Conservation (phyloP, 106 monocot species). For the Phalaenopsis aphrodite region DNA sequence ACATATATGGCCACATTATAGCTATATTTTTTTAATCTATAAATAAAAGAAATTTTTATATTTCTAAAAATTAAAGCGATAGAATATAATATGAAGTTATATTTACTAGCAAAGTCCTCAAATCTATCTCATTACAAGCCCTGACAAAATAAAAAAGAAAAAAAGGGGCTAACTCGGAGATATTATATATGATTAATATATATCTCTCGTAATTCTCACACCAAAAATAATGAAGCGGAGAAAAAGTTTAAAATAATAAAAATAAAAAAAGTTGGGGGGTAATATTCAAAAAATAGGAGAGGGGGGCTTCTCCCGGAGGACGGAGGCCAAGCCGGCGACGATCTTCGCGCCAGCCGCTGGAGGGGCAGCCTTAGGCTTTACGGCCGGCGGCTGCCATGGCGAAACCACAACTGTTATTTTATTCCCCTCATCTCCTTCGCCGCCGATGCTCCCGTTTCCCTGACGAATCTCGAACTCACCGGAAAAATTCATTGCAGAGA, state of each 20-base stretch:
- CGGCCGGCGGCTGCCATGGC: conserved; percentile 25
- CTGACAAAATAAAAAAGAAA: not conserved
- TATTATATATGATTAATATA: not conserved
- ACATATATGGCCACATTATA: not conserved
- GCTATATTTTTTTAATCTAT: not conserved
- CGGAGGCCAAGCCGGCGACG: conserved; percentile 30
- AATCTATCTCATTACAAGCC: not conserved
- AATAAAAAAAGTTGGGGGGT: not conserved
- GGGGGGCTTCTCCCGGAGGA: conserved; percentile 11
- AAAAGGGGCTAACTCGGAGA: conserved; percentile 5
- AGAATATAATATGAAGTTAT: not conserved
- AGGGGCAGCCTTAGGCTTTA: conserved; percentile 7
- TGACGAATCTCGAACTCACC: conserved; percentile 1
- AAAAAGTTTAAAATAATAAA: not conserved
- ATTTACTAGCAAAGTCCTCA: no score
- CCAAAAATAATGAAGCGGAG: not conserved
- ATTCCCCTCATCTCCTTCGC: not conserved
- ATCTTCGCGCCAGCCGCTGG: conserved; percentile 14
- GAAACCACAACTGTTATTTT: not conserved
- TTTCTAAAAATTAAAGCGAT: not conserved
- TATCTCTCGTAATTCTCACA: conserved; percentile 3
- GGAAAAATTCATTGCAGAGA: conserved; percentile 7
- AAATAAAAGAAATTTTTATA: not conserved
- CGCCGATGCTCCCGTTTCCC: not conserved
- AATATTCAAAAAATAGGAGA: conserved; percentile 2